Base-by-base conservation (phyloP, 176 grass and related monocot genomes). In the Melocanna baccifera region DNA sequence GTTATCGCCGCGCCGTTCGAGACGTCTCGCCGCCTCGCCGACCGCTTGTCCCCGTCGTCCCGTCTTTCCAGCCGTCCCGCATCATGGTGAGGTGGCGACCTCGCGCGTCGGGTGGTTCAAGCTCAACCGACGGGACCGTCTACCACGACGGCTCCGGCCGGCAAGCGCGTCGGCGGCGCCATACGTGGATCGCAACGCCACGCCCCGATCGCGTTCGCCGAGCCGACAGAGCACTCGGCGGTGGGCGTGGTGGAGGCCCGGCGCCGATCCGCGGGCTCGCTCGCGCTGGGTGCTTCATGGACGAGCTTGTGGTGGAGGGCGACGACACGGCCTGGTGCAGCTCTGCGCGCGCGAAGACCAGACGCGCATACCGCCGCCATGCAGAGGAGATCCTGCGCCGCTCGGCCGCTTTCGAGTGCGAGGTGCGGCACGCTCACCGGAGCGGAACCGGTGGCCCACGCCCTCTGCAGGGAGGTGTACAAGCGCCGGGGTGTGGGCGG, bases 171-270 rank as follows among this genome's bases (percentile, higher is more conserved):
- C 5, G 76, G 76, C 26, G 59, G 42, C 28, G 42, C 45, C 0
- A 32, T 79, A 26, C 59, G 76, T 0, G 59, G 29, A 46, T 2
- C 7, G 41, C 42, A 0, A 4, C 0, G 26, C 10, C 26, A 18
- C 16, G 19, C 30, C 59, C 19, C 32, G 25, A 0, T 65, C 5
- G 59, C 59, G 0, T 65, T 79, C 16, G 76, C 10, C 0, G 76
- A 79, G 59, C 12, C 18, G 42, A 65, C 59, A 1, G 10, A 20
- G 9, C 76, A 79, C 59, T 45, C 39, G 3, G 30, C 23, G 9
- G 26, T 79, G 16, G 76, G 76, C 25, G 42, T 48, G 59, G 76
- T 79, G 5, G 76, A 79, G 41, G 76, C 59, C 5, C 18, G 58
- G 1, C 59, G 10, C 76, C 65, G 9, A 79, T 48, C 74, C 56